Base-by-base conservation (phyloP, 805 yeast genomes). In the Yamadazyma nakazawae region DNA sequence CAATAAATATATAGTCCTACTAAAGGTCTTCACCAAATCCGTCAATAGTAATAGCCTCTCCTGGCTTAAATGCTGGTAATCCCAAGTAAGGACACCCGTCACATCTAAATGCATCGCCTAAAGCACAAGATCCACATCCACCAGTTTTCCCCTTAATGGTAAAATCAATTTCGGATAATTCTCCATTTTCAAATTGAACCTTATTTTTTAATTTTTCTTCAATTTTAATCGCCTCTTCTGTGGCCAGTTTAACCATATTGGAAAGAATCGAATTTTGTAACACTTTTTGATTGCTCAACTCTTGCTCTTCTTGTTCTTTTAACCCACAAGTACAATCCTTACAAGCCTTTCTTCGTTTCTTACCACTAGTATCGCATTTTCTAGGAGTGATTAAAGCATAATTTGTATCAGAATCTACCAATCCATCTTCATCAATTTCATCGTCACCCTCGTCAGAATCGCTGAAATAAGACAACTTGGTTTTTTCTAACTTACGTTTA, bases 81-180 rank as follows among this genome's bases (percentile, higher is more conserved):
- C 99, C 99, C 55, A 94, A 72, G 67, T 84, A 94, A 34, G 99
- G 99, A 69, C 99, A 94, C 2, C 98, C 97, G 56, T 91, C 96
- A 66, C 99, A 94, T 61, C 99, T 76, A 71, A 94, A 94, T 0
- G 99, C 99, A 66, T 94, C 99, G 37, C 99, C 99, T 42, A 94
- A 76, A 0, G 98, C 84, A 70, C 99, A 94, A 10, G 96, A 88
- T 21, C 96, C 96, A 71, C 99, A 94, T 2, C 97, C 97, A 30
- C 97, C 97, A 11, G 96, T 85, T 61, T 92, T 92, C 35, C 98
- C 98, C 54, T 91, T 89, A n/a, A 91, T 82, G 0, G 99, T 92
- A 70, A 92, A 92, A 63, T 92, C 98, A 46, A 92, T 81, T 63
- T 92, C 99, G 2, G 95, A 79, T 58, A 90, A 72, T 42, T 92